Percentiles rank a stretch among this genome's conserved stretches.
phyloP scores from a whole-genome alignment of 1,284 basidiomycete species.

The Malassezia obtusa region DNA sequence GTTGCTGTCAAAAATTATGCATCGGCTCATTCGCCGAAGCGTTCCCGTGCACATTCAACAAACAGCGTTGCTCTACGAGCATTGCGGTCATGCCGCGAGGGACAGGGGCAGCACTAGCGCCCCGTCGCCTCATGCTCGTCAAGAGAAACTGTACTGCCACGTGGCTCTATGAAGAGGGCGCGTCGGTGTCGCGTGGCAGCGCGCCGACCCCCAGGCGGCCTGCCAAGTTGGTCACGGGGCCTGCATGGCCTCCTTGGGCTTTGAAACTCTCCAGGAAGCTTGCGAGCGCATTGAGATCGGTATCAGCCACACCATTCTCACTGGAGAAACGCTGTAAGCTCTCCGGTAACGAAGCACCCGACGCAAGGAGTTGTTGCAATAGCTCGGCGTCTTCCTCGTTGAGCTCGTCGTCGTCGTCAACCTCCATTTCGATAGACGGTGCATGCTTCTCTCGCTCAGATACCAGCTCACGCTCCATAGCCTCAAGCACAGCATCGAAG shows the following conservation, averaged over 20 bases:
- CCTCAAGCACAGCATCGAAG: conserved; percentile 12
- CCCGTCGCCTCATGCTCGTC: conserved; percentile 16
- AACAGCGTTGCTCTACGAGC: conserved; percentile 13
- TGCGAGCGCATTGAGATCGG: conserved; percentile 6
- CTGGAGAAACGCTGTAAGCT: conserved; percentile 10
- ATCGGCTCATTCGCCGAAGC: conserved; percentile 6
- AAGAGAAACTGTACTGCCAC: conserved; percentile 2
- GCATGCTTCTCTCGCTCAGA: not conserved
- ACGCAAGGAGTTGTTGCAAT: conserved; percentile 14
- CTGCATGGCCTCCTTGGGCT: conserved; percentile 5
- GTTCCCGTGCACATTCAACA: conserved; percentile 17
- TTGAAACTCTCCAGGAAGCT: conserved; percentile 17
- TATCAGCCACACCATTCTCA: not conserved
- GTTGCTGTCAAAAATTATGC: conserved; percentile 16
- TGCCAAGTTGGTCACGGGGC: conserved; percentile 44
- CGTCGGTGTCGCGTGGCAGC: conserved; percentile 26
- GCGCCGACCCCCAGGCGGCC: conserved; percentile 46
- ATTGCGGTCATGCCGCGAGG: conserved; percentile 7
- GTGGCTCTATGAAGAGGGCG: conserved; percentile 1
- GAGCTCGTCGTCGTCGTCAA: conserved; percentile 4
- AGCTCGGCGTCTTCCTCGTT: conserved; percentile 12
- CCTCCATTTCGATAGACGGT: not conserved
- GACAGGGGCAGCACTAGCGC: conserved; percentile 15
- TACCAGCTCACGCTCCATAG: conserved; percentile 13
- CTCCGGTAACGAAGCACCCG: conserved; percentile 10